A percentile compares a stretch with the other conserved stretches of the same genome.
Conservation (phyloP, 2,329 filamentous ascomycete species). For the Corinectria fuckeliana region DNA sequence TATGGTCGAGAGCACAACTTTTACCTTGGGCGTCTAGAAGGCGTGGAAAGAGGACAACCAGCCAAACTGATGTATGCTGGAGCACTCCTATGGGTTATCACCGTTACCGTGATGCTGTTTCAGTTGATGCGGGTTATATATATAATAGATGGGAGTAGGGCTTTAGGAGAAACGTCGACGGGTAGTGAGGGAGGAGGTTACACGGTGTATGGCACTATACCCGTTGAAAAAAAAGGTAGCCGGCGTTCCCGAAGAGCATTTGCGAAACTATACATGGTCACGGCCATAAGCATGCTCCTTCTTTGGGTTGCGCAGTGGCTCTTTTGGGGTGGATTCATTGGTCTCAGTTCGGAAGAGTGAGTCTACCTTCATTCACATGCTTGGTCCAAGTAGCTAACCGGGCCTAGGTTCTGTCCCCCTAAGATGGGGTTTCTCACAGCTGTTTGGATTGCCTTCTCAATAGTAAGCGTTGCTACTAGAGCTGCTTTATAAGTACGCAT, state of each 20-base stretch:
- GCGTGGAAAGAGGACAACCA: background rate
- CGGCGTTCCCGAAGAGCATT: background rate
- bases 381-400: background rate
- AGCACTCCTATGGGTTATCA: conserved; percentile 11
- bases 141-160: background rate
- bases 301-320: conserved; percentile 19
- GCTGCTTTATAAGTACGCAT: background rate
- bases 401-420: conserved; percentile 5
- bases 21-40: background rate
- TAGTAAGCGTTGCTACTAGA: background rate
- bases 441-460: conserved; percentile 1
- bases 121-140: background rate
- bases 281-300: background rate
- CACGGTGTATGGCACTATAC: background rate
- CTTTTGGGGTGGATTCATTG: conserved; percentile 24
- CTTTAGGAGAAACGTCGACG: background rate
- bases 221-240: background rate
- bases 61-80: conserved; percentile 15
- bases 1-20: conserved; percentile 9
- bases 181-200: background rate
- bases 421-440: background rate
- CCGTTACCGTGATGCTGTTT: background rate
- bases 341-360: conserved; percentile 9
- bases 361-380: background rate
- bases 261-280: background rate